These are phyloP conservation scores for Chaetomium fimeti DNA, from an alignment of 495 filamentous ascomycete genomes.

Conservation along the genomic window DNA sequence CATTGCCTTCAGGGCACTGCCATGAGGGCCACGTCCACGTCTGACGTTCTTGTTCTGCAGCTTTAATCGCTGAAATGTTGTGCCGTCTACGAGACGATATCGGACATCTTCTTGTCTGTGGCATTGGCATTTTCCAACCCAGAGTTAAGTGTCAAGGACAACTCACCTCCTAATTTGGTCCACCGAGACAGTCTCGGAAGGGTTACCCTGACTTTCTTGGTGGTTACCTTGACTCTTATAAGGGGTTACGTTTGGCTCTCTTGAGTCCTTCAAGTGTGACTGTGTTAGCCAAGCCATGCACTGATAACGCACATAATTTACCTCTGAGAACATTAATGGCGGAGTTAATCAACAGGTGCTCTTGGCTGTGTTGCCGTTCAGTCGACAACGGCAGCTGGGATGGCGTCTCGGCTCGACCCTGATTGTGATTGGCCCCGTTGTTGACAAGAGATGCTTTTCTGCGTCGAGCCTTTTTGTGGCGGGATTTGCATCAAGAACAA, in stretches of 20 bases:
- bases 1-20: no score
- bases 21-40: no score
- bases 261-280: not conserved
- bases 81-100: not conserved
- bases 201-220: no score
- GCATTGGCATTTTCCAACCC: not conserved
- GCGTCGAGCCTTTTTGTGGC: not conserved
- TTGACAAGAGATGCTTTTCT: no score
- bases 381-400: not conserved
- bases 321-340: not conserved
- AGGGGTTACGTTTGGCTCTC: not conserved
- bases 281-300: not conserved
- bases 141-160: not conserved
- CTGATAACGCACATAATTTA: not conserved
- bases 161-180: not conserved
- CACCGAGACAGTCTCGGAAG: no score
- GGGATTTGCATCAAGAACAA: conserved; percentile 5
- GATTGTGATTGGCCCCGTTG: not conserved
- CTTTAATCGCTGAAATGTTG: not conserved
- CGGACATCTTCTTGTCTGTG: not conserved
- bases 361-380: not conserved
- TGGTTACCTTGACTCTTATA: no score
- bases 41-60: no score
- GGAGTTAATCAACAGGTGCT: not conserved
- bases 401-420: not conserved